Evolutionary conservation across 2,329 filamentous ascomycete genomes (phyloP).

Genomic region (Cordyceps cicadae): DNA sequence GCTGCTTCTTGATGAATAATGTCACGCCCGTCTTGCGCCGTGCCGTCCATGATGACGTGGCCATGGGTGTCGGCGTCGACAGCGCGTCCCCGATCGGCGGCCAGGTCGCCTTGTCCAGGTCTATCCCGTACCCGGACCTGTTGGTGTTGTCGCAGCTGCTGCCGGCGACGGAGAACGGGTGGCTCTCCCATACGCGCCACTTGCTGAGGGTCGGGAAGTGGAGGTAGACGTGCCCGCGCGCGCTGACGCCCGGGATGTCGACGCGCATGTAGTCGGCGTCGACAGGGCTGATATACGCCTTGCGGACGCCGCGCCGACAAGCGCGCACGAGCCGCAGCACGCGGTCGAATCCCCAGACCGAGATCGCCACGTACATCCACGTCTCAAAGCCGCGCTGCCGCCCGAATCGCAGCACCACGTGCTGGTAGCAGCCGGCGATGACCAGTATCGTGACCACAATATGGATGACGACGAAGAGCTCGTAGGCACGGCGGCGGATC

Average conservation of each 20-base stretch:
- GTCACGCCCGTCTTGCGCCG: constrained; percentile 12
- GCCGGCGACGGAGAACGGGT: constrained; percentile 22
- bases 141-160: constrained; percentile 1
- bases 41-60: background rate
- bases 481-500: constrained; percentile 29
- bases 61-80: background rate
- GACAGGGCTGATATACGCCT: constrained; percentile 17
- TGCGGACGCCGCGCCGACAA: constrained; percentile 15
- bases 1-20: constrained; percentile 14
- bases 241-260: constrained; percentile 18
- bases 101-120: background rate
- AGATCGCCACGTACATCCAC: constrained; percentile 20
- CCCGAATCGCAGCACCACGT: constrained; percentile 28
- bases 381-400: constrained; percentile 36
- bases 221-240: constrained; percentile 21
- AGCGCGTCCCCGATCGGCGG: background rate
- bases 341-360: constrained; percentile 21
- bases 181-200: constrained; percentile 24
- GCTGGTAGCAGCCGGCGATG: constrained; percentile 34
- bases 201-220: constrained; percentile 20
- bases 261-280: constrained; percentile 20
- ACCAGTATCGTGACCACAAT: constrained; percentile 31
- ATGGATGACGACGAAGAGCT: constrained; percentile 36
- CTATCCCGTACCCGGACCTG: background rate
- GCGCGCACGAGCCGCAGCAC: constrained; percentile 14